Percentiles rank a stretch among this genome's conserved stretches.
These are phyloP conservation scores for Hemileccinum rubropunctum DNA, from an alignment of 768 basidiomycete species.

Conservation along the genomic window DNA sequence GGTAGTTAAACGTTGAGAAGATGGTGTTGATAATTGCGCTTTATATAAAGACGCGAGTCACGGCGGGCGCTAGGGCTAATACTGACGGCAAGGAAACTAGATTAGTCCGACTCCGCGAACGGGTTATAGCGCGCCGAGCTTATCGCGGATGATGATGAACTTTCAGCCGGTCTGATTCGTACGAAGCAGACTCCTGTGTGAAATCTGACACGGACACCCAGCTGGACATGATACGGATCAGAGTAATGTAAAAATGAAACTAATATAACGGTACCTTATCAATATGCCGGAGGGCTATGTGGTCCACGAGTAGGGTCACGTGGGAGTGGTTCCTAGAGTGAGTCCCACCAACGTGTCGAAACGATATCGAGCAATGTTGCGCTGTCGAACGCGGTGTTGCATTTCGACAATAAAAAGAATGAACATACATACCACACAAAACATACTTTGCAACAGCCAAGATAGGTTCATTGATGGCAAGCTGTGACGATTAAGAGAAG, in stretches of 20 bases:
- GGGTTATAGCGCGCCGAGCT: background rate
- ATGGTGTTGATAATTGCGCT: background rate
- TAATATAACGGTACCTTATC: background rate
- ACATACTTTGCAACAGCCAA: too few species aligned
- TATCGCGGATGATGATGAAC: background rate
- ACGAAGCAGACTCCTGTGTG: background rate
- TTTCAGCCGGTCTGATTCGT: background rate
- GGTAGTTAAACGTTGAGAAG: background rate
- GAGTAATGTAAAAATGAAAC: background rate
- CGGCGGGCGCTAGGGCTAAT: constrained; percentile 6
- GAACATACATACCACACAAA: too few species aligned
- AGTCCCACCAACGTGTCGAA: too few species aligned
- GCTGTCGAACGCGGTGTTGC: too few species aligned
- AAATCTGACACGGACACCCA: background rate
- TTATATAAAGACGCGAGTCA: constrained; percentile 9
- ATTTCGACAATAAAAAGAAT: too few species aligned
- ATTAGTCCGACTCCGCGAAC: constrained; percentile 7
- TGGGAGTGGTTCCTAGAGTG: background rate
- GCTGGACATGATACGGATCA: background rate
- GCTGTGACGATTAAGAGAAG: too few species aligned
- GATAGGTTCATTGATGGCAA: too few species aligned
- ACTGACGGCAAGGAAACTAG: constrained; percentile 1
- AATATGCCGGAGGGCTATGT: background rate
- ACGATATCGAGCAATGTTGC: too few species aligned
- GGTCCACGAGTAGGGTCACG: background rate